Percentiles rank a stretch among this genome's conserved stretches.
phyloP scores from a whole-genome alignment of 352 stramenopile species.

The Phytophthora aleatoria region DNA sequence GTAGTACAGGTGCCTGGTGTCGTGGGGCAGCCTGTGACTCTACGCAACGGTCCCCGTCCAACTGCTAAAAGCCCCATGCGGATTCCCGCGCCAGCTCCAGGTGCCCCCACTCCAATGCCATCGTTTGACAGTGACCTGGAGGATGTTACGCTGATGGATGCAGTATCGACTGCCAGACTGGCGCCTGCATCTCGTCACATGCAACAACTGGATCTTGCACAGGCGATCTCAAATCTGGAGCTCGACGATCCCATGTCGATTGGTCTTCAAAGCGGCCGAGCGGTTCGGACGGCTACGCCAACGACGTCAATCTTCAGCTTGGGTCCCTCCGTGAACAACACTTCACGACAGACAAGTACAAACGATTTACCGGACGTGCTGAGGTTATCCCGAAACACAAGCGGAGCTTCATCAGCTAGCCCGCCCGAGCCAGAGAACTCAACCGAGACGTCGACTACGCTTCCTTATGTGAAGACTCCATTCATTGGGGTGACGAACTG shows the following conservation, averaged over 20 bases:
- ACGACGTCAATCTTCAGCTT: slow-evolving; percentile 74
- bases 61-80: slow-evolving; percentile 12
- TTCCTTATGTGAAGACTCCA: slow-evolving; percentile 36
- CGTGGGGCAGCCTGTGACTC: not conserved
- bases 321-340: slow-evolving; percentile 40
- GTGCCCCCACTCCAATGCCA: slow-evolving; percentile 30
- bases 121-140: slow-evolving; percentile 36
- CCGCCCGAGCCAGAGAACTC: slow-evolving; percentile 7
- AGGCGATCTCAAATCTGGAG: slow-evolving; percentile 74
- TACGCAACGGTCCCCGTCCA: slow-evolving; percentile 17
- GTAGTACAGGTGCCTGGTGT: slow-evolving; percentile 1
- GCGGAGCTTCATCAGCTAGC: slow-evolving; percentile 20
- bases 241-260: slow-evolving; percentile 75
- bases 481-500: slow-evolving; percentile 4
- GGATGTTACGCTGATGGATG: slow-evolving; percentile 30
- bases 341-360: slow-evolving; percentile 25
- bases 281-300: slow-evolving; percentile 45
- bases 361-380: slow-evolving; percentile 37
- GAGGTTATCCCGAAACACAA: slow-evolving; percentile 31
- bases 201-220: slow-evolving; percentile 71
- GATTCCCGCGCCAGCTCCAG: slow-evolving; percentile 8
- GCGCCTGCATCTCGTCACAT: slow-evolving; percentile 69
- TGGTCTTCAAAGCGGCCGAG: slow-evolving; percentile 42
- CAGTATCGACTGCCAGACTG: slow-evolving; percentile 30
- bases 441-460: slow-evolving; percentile 35